Percentiles rank a stretch among this genome's conserved stretches.
phyloP scores from a whole-genome alignment of 2,329 filamentous ascomycete genomes.

The Hypoxylon sp. region DNA sequence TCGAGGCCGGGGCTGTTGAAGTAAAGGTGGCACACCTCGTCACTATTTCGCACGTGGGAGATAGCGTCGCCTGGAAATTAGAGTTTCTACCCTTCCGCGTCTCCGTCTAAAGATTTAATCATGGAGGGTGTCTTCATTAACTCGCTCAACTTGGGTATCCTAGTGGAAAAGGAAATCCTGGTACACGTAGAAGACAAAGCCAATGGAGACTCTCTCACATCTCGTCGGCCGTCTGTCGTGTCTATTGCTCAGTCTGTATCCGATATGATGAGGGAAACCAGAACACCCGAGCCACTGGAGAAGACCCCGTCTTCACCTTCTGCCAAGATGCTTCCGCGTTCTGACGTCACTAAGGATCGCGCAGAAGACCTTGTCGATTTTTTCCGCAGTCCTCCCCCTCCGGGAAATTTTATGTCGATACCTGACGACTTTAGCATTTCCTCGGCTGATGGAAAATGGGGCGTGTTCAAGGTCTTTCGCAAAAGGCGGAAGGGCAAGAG shows the following conservation, averaged over 20 bases:
- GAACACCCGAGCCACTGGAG: slow-evolving; percentile 25
- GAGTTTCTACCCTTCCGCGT: slow-evolving; percentile 41
- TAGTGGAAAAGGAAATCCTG: slow-evolving; percentile 41
- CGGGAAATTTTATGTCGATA: slow-evolving; percentile 66
- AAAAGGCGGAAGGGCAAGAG: slow-evolving; percentile 56
- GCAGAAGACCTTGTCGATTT: slow-evolving; percentile 62
- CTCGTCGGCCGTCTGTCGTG: slow-evolving; percentile 32
- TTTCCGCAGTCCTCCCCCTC: slow-evolving; percentile 64
- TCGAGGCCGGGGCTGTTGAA: slow-evolving; percentile 26
- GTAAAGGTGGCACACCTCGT: slow-evolving; percentile 34
- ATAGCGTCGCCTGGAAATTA: slow-evolving; percentile 37
- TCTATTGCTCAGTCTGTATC: slow-evolving; percentile 40
- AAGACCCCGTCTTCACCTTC: slow-evolving; percentile 18
- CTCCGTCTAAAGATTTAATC: slow-evolving; percentile 37
- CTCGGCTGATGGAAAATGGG: slow-evolving; percentile 57
- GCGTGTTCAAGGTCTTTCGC: slow-evolving; percentile 60
- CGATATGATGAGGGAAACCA: slow-evolving; percentile 26
- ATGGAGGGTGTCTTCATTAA: slow-evolving; percentile 39
- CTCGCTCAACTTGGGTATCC: slow-evolving; percentile 39
- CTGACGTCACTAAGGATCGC: slow-evolving; percentile 35
- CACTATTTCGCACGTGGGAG: slow-evolving; percentile 34
- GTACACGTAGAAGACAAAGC: slow-evolving; percentile 35
- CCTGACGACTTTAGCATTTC: slow-evolving; percentile 52
- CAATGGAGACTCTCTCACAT: slow-evolving; percentile 22
- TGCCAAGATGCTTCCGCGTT: slow-evolving; percentile 35